phyloP scores from a whole-genome alignment of 169 alveolate species.

The Sarcocystis neurona region DNA sequence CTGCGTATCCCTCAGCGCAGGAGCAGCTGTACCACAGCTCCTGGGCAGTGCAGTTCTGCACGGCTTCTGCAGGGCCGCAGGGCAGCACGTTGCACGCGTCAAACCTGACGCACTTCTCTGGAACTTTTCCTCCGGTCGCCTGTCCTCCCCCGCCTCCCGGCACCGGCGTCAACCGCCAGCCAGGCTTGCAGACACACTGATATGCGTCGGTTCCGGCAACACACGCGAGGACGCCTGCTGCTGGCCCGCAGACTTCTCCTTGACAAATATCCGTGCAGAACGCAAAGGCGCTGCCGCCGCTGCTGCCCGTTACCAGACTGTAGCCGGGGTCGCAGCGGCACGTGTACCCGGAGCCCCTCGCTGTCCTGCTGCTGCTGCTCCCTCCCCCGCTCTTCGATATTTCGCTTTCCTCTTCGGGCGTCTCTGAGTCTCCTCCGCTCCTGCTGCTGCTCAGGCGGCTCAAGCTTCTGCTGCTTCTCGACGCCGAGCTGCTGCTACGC shows the following conservation, averaged over 20 bases:
- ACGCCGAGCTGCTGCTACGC: too few relatives aligned
- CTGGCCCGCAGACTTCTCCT: slow-evolving; percentile 9
- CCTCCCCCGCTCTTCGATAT: too few relatives aligned
- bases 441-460: too few relatives aligned
- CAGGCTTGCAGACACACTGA: slow-evolving; percentile 28
- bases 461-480: too few relatives aligned
- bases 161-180: slow-evolving; percentile 21
- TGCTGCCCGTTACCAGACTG: neutral
- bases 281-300: neutral
- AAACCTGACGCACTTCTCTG: neutral
- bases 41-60: neutral
- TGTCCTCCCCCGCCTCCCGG: too few relatives aligned
- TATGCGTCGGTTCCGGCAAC: slow-evolving; percentile 15
- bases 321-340: slow-evolving; percentile 30
- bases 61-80: slow-evolving; percentile 29
- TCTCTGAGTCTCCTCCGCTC: too few relatives aligned
- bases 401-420: too few relatives aligned
- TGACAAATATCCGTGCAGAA: slow-evolving; percentile 11
- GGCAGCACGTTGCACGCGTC: slow-evolving; percentile 14
- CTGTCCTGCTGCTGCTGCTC: neutral
- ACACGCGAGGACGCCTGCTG: neutral
- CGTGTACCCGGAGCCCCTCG: neutral
- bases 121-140: neutral
- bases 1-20: neutral
- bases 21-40: slow-evolving; percentile 8